phyloP scores from a whole-genome alignment of 2,329 filamentous ascomycete species.

The Epichloe baconii region DNA sequence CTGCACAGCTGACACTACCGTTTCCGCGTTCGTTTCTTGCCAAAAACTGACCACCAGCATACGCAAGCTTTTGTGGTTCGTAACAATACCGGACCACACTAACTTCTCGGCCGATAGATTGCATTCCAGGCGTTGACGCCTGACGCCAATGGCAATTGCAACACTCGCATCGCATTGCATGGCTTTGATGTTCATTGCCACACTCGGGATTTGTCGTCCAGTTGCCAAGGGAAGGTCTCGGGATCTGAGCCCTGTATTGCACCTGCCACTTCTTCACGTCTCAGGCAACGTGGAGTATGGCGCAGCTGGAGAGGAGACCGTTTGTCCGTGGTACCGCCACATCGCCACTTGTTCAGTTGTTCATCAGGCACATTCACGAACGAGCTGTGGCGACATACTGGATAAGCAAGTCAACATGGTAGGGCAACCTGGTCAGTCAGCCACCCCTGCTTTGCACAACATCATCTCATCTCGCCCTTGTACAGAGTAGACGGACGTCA shows the following conservation, averaged over 20 bases:
- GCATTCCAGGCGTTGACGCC: not conserved
- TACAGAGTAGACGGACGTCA: not conserved
- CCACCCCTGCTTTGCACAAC: not conserved
- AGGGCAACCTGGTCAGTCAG: not conserved
- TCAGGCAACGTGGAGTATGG: too few relatives aligned
- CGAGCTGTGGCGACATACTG: not conserved
- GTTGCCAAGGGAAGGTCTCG: not conserved
- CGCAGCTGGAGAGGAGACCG: not conserved
- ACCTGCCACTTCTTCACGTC: not conserved
- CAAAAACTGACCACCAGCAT: not conserved
- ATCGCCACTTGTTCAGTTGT: not conserved
- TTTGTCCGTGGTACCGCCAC: too few relatives aligned
- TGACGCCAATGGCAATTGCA: not conserved
- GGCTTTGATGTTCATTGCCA: not conserved
- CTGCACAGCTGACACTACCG: too few relatives aligned
- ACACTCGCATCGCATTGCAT: not conserved
- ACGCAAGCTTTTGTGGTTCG: not conserved
- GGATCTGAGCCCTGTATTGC: not conserved
- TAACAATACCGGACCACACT: not conserved
- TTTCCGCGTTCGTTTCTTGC: too few relatives aligned
- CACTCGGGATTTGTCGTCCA: not conserved
- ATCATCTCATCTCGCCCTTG: not conserved
- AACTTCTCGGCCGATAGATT: not conserved
- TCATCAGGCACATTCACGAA: not conserved
- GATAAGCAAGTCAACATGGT: not conserved